These are phyloP conservation scores for Rhypophila decipiens DNA, from an alignment of 495 filamentous ascomycete genomes.

Conservation along the genomic window DNA sequence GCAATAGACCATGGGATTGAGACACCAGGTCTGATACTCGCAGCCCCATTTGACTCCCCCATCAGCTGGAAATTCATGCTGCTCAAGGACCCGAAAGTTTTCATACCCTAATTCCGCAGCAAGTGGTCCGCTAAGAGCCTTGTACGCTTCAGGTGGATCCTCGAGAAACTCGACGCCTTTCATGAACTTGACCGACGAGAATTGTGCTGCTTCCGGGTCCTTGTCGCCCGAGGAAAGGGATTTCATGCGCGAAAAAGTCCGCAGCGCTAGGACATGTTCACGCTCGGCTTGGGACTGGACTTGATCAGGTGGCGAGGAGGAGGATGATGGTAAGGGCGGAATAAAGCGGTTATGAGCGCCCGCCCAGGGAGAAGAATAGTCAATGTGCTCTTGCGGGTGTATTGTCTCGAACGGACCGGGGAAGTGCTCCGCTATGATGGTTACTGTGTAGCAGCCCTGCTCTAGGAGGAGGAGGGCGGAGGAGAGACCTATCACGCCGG, in stretches of 20 bases:
- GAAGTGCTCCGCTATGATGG: slow-evolving; percentile 48
- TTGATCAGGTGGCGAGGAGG: slow-evolving; percentile 18
- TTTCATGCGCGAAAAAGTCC: slow-evolving; percentile 48
- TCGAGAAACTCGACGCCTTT: slow-evolving; percentile 58
- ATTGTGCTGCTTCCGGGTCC: slow-evolving; percentile 30
- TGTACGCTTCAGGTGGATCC: slow-evolving; percentile 29
- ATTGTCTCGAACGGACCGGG: slow-evolving; percentile 35
- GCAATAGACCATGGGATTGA: slow-evolving; percentile 60
- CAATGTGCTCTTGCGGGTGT: slow-evolving; percentile 33
- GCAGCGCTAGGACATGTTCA: slow-evolving; percentile 45
- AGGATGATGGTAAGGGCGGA: slow-evolving; percentile 25
- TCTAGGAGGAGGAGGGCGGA: slow-evolving; percentile 44
- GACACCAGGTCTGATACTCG: slow-evolving; percentile 50
- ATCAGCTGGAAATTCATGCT: slow-evolving; percentile 36
- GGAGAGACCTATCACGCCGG: slow-evolving; percentile 51
- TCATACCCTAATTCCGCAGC: slow-evolving; percentile 32
- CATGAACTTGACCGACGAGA: slow-evolving; percentile 47
- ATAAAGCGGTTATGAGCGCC: slow-evolving; percentile 56
- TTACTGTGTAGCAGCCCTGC: slow-evolving; percentile 32
- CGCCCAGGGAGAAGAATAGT: slow-evolving; percentile 57
- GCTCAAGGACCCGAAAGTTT: slow-evolving; percentile 37
- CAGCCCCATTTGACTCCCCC: slow-evolving; percentile 48
- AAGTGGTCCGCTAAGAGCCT: slow-evolving; percentile 20
- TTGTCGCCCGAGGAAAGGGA: slow-evolving; percentile 4
- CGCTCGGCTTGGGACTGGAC: slow-evolving; percentile 16